phyloP scores from a whole-genome alignment of 176 grass and related monocot genomes.

The Melocanna baccifera region DNA sequence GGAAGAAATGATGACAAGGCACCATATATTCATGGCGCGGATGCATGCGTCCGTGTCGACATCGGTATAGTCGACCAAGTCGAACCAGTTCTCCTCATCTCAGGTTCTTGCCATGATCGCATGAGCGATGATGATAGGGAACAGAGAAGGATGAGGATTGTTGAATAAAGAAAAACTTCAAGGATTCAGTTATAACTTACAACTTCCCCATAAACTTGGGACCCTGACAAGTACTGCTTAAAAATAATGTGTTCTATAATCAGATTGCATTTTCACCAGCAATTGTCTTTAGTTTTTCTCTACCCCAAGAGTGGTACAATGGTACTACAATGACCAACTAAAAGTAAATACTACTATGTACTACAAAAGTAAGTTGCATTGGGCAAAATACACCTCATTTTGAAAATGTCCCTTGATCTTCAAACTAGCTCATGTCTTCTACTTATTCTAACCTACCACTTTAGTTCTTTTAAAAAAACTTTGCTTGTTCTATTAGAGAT shows the following conservation, averaged over 20 bases:
- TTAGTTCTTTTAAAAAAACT: not conserved
- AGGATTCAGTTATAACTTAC: too few species aligned
- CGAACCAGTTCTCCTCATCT: too few species aligned
- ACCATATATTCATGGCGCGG: too few species aligned
- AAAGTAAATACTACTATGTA: not conserved
- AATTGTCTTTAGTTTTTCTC: not conserved
- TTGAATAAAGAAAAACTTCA: too few species aligned
- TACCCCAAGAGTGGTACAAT: not conserved
- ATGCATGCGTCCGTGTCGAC: too few species aligned
- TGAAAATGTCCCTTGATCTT: not conserved
- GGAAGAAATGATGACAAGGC: too few species aligned
- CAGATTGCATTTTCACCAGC: not conserved
- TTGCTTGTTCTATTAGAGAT: not conserved
- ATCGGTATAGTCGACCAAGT: too few species aligned
- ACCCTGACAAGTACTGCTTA: not conserved
- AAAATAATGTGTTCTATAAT: not conserved
- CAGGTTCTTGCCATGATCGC: too few species aligned
- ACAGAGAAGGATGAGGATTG: too few species aligned
- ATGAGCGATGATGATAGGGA: too few species aligned
- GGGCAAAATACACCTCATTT: not conserved
- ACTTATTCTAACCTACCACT: not conserved
- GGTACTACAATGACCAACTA: not conserved
- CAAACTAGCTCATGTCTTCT: not conserved
- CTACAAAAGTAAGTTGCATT: not conserved
- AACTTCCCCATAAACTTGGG: not conserved